Conservation (phyloP, 139 green algal species). For the Mesostigma viride region DNA sequence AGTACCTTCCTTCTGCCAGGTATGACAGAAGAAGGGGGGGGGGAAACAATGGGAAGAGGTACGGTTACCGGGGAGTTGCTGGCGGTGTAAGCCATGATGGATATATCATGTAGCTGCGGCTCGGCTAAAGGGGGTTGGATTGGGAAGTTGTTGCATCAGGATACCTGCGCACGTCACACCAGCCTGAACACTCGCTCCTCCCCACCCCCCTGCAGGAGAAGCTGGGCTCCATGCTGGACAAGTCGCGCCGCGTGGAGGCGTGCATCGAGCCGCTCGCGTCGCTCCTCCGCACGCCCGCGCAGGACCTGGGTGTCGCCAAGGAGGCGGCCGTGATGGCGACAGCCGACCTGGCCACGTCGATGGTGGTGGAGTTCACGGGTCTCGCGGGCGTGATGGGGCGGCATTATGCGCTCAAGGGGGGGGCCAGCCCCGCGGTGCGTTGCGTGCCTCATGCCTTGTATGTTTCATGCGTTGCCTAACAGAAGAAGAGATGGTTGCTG, state of each 20-base stretch:
- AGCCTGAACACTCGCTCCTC: no score
- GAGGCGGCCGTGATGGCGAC: constrained; percentile 61
- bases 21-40: no score
- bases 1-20: no score
- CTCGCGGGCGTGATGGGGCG: constrained; percentile 88
- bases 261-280: constrained; percentile 49
- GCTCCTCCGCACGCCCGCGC: constrained; percentile 30
- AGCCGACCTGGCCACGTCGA: constrained; percentile 77
- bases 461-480: no score
- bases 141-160: no score
- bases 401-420: constrained; percentile 58
- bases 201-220: constrained; percentile 57
- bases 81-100: no score
- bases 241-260: constrained; percentile 58
- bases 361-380: constrained; percentile 92
- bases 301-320: constrained; percentile 17
- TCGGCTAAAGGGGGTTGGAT: no score
- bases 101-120: no score
- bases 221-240: constrained; percentile 87
- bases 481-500: no score
- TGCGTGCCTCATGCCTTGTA: constrained; percentile 39
- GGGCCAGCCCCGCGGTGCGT: constrained; percentile 11
- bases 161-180: no score
- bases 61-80: no score
- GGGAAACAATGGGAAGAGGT: no score